These are phyloP conservation scores for Cutaneotrichosporon sp. DNA, from an alignment of 1,284 basidiomycete genomes.

Conservation along the genomic window DNA sequence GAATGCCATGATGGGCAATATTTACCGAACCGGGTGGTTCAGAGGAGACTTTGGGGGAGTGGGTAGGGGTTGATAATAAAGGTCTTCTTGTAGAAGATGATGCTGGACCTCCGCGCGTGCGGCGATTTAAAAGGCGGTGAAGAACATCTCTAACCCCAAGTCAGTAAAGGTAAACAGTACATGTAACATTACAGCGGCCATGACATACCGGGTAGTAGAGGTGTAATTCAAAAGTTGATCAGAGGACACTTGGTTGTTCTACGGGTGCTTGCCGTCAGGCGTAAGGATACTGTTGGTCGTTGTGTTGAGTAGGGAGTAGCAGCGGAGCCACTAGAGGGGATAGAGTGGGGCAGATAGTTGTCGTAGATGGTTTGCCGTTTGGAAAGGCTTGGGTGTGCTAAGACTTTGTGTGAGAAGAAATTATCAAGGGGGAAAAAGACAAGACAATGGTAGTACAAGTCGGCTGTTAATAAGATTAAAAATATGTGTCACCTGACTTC, in stretches of 20 bases:
- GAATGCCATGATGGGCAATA: slow-evolving; percentile 31
- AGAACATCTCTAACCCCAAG: background rate
- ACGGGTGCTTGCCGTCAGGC: background rate
- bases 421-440: no score
- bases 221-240: background rate
- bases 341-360: no score
- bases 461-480: no score
- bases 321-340: background rate
- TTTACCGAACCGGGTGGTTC: slow-evolving; percentile 25
- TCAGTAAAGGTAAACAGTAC: background rate
- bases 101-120: slow-evolving; percentile 3
- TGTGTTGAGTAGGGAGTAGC: background rate
- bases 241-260: background rate
- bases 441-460: no score
- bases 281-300: background rate
- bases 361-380: no score
- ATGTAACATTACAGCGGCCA: background rate
- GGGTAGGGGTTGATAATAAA: slow-evolving; percentile 17
- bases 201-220: background rate
- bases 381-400: no score
- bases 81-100: slow-evolving; percentile 15
- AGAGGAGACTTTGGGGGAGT: slow-evolving; percentile 16
- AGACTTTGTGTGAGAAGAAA: no score
- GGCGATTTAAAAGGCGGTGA: slow-evolving; percentile 3
- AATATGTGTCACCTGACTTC: no score